Evolutionary conservation across 768 basidiomycete species (phyloP).

Genomic region (Lyophyllum shimeji): DNA sequence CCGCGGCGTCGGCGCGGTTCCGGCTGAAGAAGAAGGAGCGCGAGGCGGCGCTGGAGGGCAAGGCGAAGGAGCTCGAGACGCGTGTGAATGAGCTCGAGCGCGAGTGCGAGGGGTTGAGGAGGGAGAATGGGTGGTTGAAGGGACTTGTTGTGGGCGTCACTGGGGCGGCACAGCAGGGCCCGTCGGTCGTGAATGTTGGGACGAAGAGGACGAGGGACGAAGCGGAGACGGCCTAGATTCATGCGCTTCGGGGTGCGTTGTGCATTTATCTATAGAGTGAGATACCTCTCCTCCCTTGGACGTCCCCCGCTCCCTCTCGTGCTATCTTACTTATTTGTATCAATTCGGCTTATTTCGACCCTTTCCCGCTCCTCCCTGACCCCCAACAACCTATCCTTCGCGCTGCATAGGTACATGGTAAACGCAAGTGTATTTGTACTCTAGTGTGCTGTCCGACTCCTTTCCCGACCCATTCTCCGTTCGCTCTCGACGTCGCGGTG

Average conservation of each 20-base stretch:
- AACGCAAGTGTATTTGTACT: constrained; percentile 3
- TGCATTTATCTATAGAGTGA: neutral
- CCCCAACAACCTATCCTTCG: neutral
- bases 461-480: neutral
- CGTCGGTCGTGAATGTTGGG: constrained; percentile 20
- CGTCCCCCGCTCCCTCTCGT: neutral
- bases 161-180: constrained; percentile 56
- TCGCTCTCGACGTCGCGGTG: neutral
- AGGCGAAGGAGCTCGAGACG: constrained; percentile 80
- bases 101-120: constrained; percentile 84
- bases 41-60: constrained; percentile 83
- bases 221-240: neutral
- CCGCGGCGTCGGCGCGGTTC: constrained; percentile 91
- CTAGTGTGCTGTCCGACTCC: neutral
- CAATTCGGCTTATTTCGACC: neutral
- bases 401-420: neutral
- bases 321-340: constrained; percentile 9
- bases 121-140: constrained; percentile 93
- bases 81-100: constrained; percentile 82
- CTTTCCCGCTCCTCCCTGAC: neutral
- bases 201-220: constrained; percentile 23
- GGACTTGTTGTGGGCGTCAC: constrained; percentile 88
- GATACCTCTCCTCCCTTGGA: neutral
- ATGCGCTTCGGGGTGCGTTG: neutral
- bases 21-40: constrained; percentile 95